Conservation (phyloP, 2,329 filamentous ascomycete genomes). For the Scopulariopsis brevicaulis region DNA sequence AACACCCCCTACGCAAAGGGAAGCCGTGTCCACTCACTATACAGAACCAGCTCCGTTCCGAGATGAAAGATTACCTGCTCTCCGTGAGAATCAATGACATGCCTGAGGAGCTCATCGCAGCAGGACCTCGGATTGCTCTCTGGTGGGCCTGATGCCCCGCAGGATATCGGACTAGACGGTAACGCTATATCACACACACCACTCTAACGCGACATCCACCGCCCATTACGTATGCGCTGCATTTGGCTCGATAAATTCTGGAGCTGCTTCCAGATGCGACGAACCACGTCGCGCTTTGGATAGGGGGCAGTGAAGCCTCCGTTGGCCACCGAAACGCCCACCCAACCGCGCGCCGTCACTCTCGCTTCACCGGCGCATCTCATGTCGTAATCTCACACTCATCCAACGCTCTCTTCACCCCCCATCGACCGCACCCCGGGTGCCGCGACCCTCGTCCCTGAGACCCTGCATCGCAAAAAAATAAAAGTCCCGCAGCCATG, state of each 20-base stretch:
- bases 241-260: background rate
- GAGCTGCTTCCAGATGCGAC: background rate
- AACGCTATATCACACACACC: background rate
- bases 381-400: background rate
- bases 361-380: background rate
- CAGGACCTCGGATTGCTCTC: background rate
- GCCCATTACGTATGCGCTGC: background rate
- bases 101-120: background rate
- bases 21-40: background rate
- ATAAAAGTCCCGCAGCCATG: conserved; percentile 18
- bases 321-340: background rate
- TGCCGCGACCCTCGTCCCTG: background rate
- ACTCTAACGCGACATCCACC: background rate
- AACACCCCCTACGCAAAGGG: background rate
- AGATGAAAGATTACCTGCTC: background rate
- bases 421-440: background rate
- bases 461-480: background rate
- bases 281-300: background rate
- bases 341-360: background rate
- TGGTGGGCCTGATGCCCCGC: background rate
- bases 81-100: background rate
- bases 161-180: background rate
- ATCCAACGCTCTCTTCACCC: background rate
- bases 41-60: background rate
- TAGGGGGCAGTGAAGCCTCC: background rate